phyloP scores from a whole-genome alignment of 768 basidiomycete genomes.

The Cystobasidium tubakii region DNA sequence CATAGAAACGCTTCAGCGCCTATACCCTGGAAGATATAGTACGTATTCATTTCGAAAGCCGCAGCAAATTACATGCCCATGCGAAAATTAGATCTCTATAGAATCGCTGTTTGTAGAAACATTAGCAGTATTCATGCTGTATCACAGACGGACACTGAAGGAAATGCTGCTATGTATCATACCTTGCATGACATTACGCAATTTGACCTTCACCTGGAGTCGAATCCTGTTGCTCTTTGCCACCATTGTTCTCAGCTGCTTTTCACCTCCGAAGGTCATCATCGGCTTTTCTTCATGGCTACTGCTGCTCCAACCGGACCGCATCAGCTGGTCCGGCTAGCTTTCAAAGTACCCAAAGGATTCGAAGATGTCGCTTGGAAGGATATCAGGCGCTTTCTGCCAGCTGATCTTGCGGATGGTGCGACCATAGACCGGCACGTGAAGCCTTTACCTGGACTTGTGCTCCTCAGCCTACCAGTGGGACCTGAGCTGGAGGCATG shows the following conservation, averaged over 20 bases:
- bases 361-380: constrained; percentile 29
- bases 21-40: constrained; percentile 8
- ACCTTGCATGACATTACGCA: too few species aligned
- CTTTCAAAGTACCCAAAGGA: constrained; percentile 10
- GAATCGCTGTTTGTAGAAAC: too few species aligned
- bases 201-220: too few species aligned
- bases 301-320: background rate
- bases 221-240: too few species aligned
- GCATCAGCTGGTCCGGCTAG: background rate
- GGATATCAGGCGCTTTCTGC: constrained; percentile 13
- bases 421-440: background rate
- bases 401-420: background rate
- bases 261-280: background rate
- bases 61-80: too few species aligned
- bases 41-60: background rate
- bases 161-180: too few species aligned
- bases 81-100: too few species aligned
- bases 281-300: background rate
- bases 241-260: too few species aligned
- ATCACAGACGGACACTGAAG: too few species aligned
- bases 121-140: too few species aligned
- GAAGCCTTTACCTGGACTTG: background rate
- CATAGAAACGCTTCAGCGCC: background rate
- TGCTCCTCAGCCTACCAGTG: background rate
- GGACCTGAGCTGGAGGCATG: background rate